These are phyloP conservation scores for Amaranthus palmeri DNA, from an alignment of 148 eudicot genomes.

Conservation along the genomic window DNA sequence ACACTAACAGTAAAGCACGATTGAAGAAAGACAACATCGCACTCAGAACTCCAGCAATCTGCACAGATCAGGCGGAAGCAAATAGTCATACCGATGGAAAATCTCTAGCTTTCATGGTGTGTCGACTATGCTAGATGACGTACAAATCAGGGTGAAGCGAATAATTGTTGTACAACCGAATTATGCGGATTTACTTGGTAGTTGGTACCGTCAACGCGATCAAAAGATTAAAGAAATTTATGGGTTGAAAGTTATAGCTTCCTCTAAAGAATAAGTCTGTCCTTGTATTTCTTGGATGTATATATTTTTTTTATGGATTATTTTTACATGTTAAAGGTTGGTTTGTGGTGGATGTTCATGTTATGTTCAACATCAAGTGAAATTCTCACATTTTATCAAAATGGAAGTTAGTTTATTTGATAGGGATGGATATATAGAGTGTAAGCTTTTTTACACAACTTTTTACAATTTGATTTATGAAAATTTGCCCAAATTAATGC, in stretches of 20 bases:
- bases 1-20: constrained; percentile 53
- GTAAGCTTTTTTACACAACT: too few species aligned
- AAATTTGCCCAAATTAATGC: too few species aligned
- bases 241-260: not conserved
- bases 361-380: too few species aligned
- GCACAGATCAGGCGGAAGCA: constrained; percentile 1
- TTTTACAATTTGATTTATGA: too few species aligned
- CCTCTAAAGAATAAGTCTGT: not conserved
- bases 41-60: not conserved
- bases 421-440: too few species aligned
- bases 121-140: not conserved
- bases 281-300: constrained; percentile 7
- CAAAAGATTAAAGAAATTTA: not conserved
- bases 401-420: too few species aligned
- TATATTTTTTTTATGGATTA: not conserved
- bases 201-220: not conserved
- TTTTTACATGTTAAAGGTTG: too few species aligned
- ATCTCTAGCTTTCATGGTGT: constrained; percentile 1
- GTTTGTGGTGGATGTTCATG: too few species aligned
- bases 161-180: constrained; percentile 5
- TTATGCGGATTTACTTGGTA: not conserved
- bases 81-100: not conserved
- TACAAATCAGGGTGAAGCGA: not conserved
- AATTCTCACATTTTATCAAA: too few species aligned
- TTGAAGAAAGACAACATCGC: constrained; percentile 4